A percentile compares a stretch with the other conserved stretches of the same genome.
Evolutionary conservation across 2,329 filamentous ascomycete species (phyloP).

Genomic region (Gyromitra esculenta): DNA sequence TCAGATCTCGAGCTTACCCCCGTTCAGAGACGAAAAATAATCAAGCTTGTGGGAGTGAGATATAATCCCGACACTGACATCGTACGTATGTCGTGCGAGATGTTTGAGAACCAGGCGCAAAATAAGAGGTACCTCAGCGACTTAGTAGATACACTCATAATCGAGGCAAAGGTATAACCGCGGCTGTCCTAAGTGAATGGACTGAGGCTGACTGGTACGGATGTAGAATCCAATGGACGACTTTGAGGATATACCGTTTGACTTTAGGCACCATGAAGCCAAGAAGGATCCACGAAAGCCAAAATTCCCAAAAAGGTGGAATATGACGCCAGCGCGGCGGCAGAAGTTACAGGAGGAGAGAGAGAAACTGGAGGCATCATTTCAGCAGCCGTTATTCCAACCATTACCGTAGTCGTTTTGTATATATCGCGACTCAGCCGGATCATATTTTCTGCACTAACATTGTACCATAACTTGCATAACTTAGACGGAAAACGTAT

Average conservation of each 20-base stretch:
- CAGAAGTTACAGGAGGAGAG: conserved; percentile 68
- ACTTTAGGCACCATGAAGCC: conserved; percentile 82
- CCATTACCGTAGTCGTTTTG: conserved; percentile 4
- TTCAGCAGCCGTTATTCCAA: conserved; percentile 15
- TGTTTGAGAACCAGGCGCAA: conserved; percentile 86
- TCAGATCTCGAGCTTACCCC: conserved; percentile 73
- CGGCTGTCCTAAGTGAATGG: background rate
- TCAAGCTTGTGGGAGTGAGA: conserved; percentile 83
- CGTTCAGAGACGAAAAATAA: conserved; percentile 78
- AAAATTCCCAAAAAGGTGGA: conserved; percentile 84
- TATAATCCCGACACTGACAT: conserved; percentile 86
- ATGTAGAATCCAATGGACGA: conserved; percentile 75
- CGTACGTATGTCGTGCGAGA: conserved; percentile 90
- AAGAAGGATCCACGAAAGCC: conserved; percentile 66
- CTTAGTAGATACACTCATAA: conserved; percentile 76
- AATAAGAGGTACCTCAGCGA: conserved; percentile 96
- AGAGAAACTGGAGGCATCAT: conserved; percentile 25
- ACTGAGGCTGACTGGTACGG: conserved; percentile 7
- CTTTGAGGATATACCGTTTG: conserved; percentile 88
- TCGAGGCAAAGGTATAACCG: conserved; percentile 72
- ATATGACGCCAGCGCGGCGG: conserved; percentile 75
- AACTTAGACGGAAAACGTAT: conserved; percentile 32
- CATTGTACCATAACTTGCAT: conserved; percentile 35
- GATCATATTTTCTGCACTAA: conserved; percentile 4
- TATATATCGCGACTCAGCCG: conserved; percentile 14